phyloP scores from a whole-genome alignment of 768 basidiomycete genomes.

The Amanita thiersii region DNA sequence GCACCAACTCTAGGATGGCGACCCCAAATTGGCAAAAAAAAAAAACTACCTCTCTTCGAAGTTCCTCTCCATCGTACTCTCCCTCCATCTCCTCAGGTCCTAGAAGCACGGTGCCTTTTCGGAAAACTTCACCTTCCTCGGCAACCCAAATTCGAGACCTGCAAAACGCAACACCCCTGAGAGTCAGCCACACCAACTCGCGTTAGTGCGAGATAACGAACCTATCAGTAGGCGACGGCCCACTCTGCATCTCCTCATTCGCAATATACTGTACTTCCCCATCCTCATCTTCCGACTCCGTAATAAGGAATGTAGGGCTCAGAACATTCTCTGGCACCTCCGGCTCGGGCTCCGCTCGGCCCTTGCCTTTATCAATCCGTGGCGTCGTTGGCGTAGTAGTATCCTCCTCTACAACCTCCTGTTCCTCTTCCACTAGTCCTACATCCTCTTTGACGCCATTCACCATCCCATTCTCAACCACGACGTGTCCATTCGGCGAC shows the following conservation, averaged over 20 bases:
- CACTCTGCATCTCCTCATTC: conserved; percentile 25
- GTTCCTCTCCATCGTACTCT: conserved; percentile 82
- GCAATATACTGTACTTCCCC: conserved; percentile 36
- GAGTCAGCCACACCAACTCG: background rate
- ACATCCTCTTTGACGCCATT: conserved; percentile 8
- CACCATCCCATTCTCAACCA: conserved; percentile 7
- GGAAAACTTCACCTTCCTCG: conserved; percentile 95
- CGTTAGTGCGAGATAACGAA: no score
- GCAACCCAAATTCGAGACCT: conserved; percentile 79
- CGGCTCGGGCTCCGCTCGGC: conserved; percentile 58
- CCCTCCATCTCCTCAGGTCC: conserved; percentile 85
- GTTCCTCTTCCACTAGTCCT: conserved; percentile 8
- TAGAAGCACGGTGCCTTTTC: conserved; percentile 77
- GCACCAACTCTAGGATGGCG: background rate
- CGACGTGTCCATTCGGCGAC: conserved; percentile 7
- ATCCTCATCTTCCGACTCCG: conserved; percentile 41
- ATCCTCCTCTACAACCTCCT: conserved; percentile 21
- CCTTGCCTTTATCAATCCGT: conserved; percentile 73
- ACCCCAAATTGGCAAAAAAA: conserved; percentile 2
- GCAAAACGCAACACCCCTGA: background rate
- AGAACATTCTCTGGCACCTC: conserved; percentile 64
- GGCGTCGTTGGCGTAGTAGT: conserved; percentile 43
- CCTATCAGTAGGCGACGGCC: conserved; percentile 40
- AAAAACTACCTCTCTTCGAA: conserved; percentile 63
- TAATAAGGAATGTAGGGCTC: conserved; percentile 50